Conservation (phyloP, 2,329 filamentous ascomycete genomes). For the Fusarium oligoseptatum region DNA sequence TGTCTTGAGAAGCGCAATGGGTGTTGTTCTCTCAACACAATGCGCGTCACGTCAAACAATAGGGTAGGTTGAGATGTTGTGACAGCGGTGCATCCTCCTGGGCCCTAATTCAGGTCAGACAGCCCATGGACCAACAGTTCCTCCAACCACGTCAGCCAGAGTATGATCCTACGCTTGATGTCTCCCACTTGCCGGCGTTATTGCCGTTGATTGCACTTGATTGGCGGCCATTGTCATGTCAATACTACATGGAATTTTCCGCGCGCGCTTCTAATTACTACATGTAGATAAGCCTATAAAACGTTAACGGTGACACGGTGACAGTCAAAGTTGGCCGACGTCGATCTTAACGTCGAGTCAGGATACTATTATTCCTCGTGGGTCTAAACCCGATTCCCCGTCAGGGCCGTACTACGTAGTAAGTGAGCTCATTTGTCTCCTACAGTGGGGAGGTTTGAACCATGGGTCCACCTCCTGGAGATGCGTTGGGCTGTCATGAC, state of each 20-base stretch:
- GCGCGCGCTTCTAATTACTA: background rate
- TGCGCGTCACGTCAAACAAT: background rate
- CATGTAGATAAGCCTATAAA: background rate
- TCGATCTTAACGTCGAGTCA: background rate
- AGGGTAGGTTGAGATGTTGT: background rate
- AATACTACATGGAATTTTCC: background rate
- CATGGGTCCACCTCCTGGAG: background rate
- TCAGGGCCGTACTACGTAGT: background rate
- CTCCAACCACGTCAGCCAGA: background rate
- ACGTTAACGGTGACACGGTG: background rate
- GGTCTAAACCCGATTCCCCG: background rate
- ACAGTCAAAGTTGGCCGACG: background rate
- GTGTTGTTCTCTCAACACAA: background rate
- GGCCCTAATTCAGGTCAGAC: background rate
- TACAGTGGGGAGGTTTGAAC: background rate
- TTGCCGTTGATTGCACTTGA: background rate
- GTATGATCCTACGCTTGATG: background rate
- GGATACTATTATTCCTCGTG: constrained; percentile 1
- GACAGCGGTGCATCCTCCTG: background rate
- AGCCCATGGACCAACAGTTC: background rate
- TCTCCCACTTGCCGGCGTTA: background rate
- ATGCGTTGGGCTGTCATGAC: background rate
- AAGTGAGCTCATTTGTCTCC: background rate
- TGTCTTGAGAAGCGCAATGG: background rate
- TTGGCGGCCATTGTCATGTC: background rate